Base-by-base conservation (phyloP, 805 yeast genomes). In the Spathaspora arborariae region DNA sequence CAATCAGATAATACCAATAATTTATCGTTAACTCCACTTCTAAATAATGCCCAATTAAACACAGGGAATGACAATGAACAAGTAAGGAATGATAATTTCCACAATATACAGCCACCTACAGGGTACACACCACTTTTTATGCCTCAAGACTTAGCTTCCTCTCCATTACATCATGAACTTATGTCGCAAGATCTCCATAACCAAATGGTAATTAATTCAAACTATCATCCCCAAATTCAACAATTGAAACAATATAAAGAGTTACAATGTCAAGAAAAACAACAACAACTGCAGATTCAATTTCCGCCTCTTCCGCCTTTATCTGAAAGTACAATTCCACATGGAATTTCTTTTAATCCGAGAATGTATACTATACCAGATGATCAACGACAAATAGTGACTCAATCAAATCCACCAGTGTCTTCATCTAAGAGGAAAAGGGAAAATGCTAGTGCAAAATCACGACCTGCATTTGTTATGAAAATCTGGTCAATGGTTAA, bases 401-500 rank as follows among this genome's bases (percentile, higher is more conserved):
- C 39, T 9, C 45, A 45, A 33, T 34, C 38, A 36, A 39, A 39
- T 11, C 40, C n/a, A 33, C 19, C 18, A 22, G 34, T 18, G 19
- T 20, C 36, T 19, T 30, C 45, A 24, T 16, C 39, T 9, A 42
- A 39, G 27, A 30, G 46, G 15, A 9, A 68, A 62, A 67, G 68
- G 49, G 74, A 70, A 22, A 47, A 53, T 1, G 49, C 56, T 7
- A 64, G 63, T 1, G 68, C 74, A n/a, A 85, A 84, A 57, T 59
- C 82, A 0, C 72, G 89, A 45, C 96, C 98, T 1, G 95, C 96
- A 0, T 94, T 94, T 68, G 96, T 94, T 8, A 81, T 84, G 74
- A 94, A 94, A 64, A 70, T 94, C 16, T 92, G 99, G 99, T 78
- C 84, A 33, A 94, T 94, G 97, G 90, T 94, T 7, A 91, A 91